These are phyloP conservation scores for Penicillium parvum DNA, from an alignment of 495 filamentous ascomycete genomes.

Conservation along the genomic window DNA sequence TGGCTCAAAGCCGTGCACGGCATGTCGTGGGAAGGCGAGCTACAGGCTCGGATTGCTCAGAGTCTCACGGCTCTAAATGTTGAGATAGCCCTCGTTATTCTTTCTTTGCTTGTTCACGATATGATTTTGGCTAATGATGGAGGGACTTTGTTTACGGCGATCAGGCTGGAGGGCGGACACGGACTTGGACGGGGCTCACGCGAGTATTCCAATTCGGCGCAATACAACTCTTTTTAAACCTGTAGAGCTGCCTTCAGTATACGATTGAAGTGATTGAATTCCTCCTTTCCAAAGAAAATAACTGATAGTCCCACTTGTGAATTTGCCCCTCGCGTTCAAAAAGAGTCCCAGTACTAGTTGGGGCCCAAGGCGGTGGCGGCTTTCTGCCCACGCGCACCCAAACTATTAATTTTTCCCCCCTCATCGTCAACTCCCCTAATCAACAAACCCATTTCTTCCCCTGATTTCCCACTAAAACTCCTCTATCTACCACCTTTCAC, in stretches of 20 bases:
- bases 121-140: conserved; percentile 11
- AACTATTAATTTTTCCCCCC: conserved; percentile 33
- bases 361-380: conserved; percentile 20
- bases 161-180: conserved; percentile 11
- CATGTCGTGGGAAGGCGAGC: conserved; percentile 25
- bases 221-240: conserved; percentile 14
- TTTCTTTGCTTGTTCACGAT: conserved; percentile 11
- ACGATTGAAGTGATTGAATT: no score
- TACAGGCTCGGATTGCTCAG: conserved; percentile 9
- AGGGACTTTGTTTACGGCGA: conserved; percentile 23
- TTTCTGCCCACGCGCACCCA: conserved; percentile 20
- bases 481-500: background rate
- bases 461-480: conserved; percentile 7
- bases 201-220: conserved; percentile 13
- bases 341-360: background rate
- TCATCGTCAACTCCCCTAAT: conserved; percentile 21
- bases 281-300: no score
- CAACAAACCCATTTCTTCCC: conserved; percentile 26
- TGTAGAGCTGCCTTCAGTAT: no score
- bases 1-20: conserved; percentile 37
- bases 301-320: no score
- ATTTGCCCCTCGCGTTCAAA: conserved; percentile 16
- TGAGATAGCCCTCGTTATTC: conserved; percentile 4
- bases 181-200: conserved; percentile 7
- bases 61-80: background rate